These are phyloP conservation scores for Quercus agrifolia DNA, from an alignment of 306 rosid genomes.

Conservation along the genomic window DNA sequence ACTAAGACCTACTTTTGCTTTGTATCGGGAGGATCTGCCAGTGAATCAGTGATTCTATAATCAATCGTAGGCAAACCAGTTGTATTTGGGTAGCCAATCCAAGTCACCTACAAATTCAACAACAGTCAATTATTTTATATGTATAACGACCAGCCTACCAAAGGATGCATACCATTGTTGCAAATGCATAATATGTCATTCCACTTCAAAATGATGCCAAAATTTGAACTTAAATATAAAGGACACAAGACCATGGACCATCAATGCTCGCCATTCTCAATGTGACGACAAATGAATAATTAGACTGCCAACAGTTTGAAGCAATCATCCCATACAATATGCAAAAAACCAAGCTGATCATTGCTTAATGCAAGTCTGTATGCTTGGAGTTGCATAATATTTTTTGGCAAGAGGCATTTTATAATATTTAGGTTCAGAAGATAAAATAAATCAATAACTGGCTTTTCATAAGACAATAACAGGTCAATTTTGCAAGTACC, in stretches of 20 bases:
- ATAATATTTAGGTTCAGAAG: neutral
- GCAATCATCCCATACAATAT: neutral
- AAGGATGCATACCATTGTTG: neutral
- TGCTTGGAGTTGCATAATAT: neutral
- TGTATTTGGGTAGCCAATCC: conserved; percentile 99
- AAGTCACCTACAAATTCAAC: conserved; percentile 68
- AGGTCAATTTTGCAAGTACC: neutral
- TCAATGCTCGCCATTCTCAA: neutral
- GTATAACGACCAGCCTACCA: neutral
- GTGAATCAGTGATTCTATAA: conserved; percentile 90
- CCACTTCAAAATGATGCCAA: neutral
- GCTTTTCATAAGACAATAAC: neutral
- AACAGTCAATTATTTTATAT: conserved; percentile 14
- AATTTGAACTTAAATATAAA: neutral
- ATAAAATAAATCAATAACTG: neutral
- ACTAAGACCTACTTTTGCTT: conserved; percentile 73
- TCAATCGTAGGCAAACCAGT: conserved; percentile 97
- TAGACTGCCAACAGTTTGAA: neutral
- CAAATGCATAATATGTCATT: neutral
- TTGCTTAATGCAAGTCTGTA: neutral
- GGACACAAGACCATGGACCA: neutral
- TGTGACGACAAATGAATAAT: neutral
- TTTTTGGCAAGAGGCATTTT: neutral
- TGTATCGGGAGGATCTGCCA: conserved; percentile 83
- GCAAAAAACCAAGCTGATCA: neutral